Evolutionary conservation across 306 rosid species (phyloP).

Genomic region (Begonia masoniana): DNA sequence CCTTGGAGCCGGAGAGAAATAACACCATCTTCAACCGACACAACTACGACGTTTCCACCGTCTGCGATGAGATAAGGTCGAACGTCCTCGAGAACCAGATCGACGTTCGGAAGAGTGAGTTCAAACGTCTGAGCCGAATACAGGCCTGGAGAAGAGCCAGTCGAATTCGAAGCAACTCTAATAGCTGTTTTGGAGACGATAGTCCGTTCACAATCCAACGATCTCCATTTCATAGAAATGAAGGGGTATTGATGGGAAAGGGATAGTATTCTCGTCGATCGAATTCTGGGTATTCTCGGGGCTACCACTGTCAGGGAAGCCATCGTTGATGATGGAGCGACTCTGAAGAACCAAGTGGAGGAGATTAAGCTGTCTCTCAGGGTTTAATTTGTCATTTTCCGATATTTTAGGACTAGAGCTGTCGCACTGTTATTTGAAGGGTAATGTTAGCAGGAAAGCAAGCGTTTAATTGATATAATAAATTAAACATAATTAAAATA

Average conservation of each 20-base stretch:
- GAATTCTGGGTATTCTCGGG: slow-evolving; percentile 1
- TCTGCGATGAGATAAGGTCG: slow-evolving; percentile 89
- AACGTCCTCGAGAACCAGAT: slow-evolving; percentile 78
- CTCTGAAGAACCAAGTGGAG: no score
- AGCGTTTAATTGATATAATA: no score
- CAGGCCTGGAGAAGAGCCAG: slow-evolving; percentile 44
- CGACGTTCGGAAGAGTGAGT: slow-evolving; percentile 59
- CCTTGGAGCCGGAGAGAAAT: slow-evolving; percentile 77
- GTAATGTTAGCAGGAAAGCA: no score
- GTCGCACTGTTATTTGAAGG: no score
- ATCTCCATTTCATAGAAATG: slow-evolving; percentile 1
- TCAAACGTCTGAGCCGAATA: slow-evolving; percentile 74
- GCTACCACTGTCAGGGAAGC: not conserved
- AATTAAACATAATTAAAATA: no score
- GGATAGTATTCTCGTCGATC: not conserved
- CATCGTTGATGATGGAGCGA: not conserved
- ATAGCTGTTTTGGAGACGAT: slow-evolving; percentile 11
- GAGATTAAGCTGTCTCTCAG: no score
- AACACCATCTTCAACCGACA: slow-evolving; percentile 69
- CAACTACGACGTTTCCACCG: slow-evolving; percentile 93
- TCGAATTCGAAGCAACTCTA: slow-evolving; percentile 28
- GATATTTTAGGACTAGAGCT: no score
- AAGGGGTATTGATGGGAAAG: slow-evolving; percentile 10
- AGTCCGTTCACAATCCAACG: slow-evolving; percentile 2
- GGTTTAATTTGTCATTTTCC: no score